Evolutionary conservation across 148 eudicot genomes (phyloP).

Genomic region (Heliamphora exappendiculata): DNA sequence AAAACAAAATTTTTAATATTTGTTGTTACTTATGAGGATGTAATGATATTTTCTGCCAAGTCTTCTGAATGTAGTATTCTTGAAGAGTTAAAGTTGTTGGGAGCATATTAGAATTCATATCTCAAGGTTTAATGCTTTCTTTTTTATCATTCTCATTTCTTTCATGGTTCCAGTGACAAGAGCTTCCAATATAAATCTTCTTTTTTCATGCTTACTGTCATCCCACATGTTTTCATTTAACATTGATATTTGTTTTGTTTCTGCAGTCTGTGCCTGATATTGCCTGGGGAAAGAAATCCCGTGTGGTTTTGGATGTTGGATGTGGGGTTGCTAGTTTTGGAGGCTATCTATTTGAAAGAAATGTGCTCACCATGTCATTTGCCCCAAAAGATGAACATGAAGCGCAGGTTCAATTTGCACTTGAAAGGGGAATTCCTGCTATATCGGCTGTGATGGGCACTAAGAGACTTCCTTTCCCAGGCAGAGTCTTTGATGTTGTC

Average conservation of each 20-base stretch:
- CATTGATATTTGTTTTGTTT: background rate
- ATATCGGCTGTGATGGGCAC: conserved; percentile 76
- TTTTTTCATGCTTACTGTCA: background rate
- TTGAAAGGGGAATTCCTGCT: conserved; percentile 76
- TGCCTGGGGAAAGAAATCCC: conserved; percentile 54
- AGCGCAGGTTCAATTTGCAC: conserved; percentile 80
- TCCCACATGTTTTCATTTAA: background rate
- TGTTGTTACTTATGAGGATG: background rate
- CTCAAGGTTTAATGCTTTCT: no score
- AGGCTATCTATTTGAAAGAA: conserved; percentile 65
- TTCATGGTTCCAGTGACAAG: background rate
- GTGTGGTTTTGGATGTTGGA: conserved; percentile 67
- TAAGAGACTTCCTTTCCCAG: conserved; percentile 52
- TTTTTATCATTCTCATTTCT: background rate
- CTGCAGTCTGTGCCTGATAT: conserved; percentile 50
- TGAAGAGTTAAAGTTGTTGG: background rate
- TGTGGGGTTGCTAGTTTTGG: conserved; percentile 89
- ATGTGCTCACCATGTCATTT: conserved; percentile 63
- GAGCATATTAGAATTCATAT: background rate
- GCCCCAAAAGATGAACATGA: conserved; percentile 86
- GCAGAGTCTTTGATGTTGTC: conserved; percentile 59
- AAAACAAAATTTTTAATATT: background rate
- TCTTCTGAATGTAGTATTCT: background rate
- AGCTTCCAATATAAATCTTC: background rate
- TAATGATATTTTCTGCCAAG: background rate